Evolutionary conservation across 139 green algal genomes (phyloP).

Genomic region (Yamagishiella unicocca): DNA sequence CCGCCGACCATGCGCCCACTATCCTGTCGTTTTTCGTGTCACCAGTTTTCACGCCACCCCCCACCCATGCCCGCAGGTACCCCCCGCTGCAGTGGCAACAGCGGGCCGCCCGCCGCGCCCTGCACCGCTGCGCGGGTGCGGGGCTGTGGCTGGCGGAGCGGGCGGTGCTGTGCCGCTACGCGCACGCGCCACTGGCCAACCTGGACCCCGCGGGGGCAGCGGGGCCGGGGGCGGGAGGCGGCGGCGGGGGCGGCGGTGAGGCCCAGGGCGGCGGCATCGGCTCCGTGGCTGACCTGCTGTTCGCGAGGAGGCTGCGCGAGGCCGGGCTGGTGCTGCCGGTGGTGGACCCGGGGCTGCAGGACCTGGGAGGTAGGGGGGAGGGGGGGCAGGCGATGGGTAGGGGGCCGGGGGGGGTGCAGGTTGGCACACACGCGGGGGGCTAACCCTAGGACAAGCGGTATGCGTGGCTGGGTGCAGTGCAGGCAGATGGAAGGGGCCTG

Average conservation of each 20-base stretch:
- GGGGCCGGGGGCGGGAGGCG: neutral
- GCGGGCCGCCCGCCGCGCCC: slow-evolving; percentile 68
- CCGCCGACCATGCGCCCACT: no score
- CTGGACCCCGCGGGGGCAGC: slow-evolving; percentile 67
- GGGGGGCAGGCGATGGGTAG: slow-evolving; percentile 33
- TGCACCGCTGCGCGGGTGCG: slow-evolving; percentile 62
- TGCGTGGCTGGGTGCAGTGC: no score
- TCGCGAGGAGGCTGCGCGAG: slow-evolving; percentile 80
- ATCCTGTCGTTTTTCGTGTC: no score
- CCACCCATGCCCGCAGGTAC: slow-evolving; percentile 60
- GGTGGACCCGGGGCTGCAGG: slow-evolving; percentile 69
- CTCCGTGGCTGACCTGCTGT: slow-evolving; percentile 82
- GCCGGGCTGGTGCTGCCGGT: slow-evolving; percentile 87
- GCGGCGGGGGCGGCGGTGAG: neutral
- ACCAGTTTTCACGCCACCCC: neutral
- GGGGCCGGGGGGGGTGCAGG: neutral
- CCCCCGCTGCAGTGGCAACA: slow-evolving; percentile 89
- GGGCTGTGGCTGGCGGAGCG: slow-evolving; percentile 80
- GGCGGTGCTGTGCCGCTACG: slow-evolving; percentile 81
- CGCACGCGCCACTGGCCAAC: slow-evolving; percentile 85
- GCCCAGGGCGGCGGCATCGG: slow-evolving; percentile 4
- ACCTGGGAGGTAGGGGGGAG: slow-evolving; percentile 57
- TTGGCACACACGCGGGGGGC: no score
- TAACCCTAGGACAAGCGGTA: no score
- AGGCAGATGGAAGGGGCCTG: no score